Base-by-base conservation (phyloP, 805 yeast genomes). In the Starmerella floris region DNA sequence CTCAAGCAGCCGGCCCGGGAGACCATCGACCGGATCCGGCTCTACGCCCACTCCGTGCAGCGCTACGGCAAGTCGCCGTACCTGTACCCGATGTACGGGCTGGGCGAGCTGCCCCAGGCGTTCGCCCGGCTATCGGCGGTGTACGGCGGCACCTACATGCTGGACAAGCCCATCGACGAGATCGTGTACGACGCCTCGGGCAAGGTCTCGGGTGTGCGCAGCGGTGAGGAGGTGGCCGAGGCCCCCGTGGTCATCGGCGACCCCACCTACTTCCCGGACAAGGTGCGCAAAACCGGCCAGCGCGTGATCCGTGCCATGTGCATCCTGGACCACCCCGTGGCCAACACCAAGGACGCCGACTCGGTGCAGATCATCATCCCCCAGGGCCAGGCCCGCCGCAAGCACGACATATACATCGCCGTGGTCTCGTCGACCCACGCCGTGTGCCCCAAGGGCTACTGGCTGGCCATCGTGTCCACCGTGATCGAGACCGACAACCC, bases 101-200 rank as follows among this genome's bases (percentile, higher is more conserved):
- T 91, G 45, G 98, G 98, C 40, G 98, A 91, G 63, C 70, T 91
- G 46, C 98, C 98, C n/a, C 98, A 91, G 66, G 98, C 96, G 8
- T 91, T 91, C 67, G 96, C 97, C 10, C 74, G 98, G 61, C 74
- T 91, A 48, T 79, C 94, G 40, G 98, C 98, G 22, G 88, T 91
- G 52, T 85, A 91, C 59, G 98, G 98, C 51, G 98, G 98, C 57
- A 88, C 97, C 17, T 91, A 85, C 61, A 91, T 91, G 98, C 74
- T 91, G 58, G 95, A 85, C 60, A 88, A 94, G 26, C 95, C 96
- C 37, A 77, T 91, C 49, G 94, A 91, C 48, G 94, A 88, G 64
- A 72, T 87, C 17, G 69, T 82, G 39, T 87, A 78, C 62, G 76
- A 72, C 41, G 75, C 72, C 23, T 39, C 37, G 34, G 83, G 79